Base-by-base conservation (phyloP, 2,329 filamentous ascomycete genomes). In the Aspergillus aculeatus region DNA sequence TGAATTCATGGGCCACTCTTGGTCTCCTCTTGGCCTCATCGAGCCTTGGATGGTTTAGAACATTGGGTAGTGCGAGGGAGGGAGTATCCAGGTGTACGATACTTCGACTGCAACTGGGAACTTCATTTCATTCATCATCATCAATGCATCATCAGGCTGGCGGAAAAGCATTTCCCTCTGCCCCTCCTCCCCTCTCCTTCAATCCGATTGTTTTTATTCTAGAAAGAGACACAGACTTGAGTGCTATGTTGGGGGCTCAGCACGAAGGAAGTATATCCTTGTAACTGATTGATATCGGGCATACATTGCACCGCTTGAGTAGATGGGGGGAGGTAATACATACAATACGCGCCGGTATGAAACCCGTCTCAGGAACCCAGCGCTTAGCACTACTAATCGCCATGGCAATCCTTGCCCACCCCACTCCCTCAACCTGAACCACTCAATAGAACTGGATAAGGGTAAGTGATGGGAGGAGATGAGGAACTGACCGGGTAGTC, bases 321-420 rank as follows among this genome's bases (percentile, higher is more conserved):
- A 12, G 35, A 23, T 38, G 47, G 9, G 26, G 19, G 19, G 14
- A 16, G 35, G 26, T 14, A n/a, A 52, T 52, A 60, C 50, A 48
- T 52, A 60, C 50, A 19, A 29, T 60, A 60, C 58, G 50, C 58
- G 50, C 50, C 31, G 53, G 51, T 54, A 53, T 59, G 56, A 49
- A 58, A 53, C 57, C 51, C 48, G 63, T 65, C 62, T 65, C 63
- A 65, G 63, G 63, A 65, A 65, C 63, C 59, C 58, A 54, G 44
- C 55, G 58, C 54, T 57, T 56, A 56, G 52, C 47, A 52, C 11
- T 26, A 12, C 41, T 48, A 31, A 52, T 54, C 32, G 21, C 49
- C 53, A 57, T 44, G 38, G 38, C 38, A 44, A 44, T 54, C 44
- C 19, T n/a, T 50, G 23, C 10, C 48, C 26, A 29, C 23, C 29